Evolutionary conservation across 2,329 filamentous ascomycete species (phyloP), one percentile per base, ranked within the genome.

Genomic region (Monosporascus sp.): DNA sequence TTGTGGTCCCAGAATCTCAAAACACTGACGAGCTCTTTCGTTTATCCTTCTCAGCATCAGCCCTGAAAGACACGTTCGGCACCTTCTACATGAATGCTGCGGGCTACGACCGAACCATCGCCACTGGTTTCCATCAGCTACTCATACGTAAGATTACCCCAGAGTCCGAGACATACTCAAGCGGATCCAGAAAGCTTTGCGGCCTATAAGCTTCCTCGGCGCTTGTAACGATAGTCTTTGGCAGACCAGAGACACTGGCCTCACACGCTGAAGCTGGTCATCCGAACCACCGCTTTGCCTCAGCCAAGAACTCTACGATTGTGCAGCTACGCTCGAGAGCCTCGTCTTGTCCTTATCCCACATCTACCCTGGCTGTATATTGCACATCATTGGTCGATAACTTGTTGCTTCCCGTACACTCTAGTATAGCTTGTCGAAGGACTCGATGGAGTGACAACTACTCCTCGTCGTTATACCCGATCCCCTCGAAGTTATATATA

Each of bases 251-350:
- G 19, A 2, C 41, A 20, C 20, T 7, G 20, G 24, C 41, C 11
- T 26, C 41, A 44, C 41, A 26, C 41, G 41, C 41, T n/a, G 24
- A 22, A 20, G 19, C 41, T 22, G 41, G 41, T 20, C 16, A 44
- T 44, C 20, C 41, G 19, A 38, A 3, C 22, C 24, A 19, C 64
- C 67, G 65, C 63, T 63, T 64, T 53, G 49, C 62, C 57, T 66
- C 60, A 67, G 64, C 64, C 64, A 67, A 66, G 65, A 57, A 56
- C 57, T 56, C 59, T 57, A 59, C 61, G 24, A 20, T 44, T 26
- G 5, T 2, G 19, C 11, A 24, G 24, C 22, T 17, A 44, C 5
- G 22, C 41, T 19, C 36, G 36, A 8, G 34, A 37, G 36, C 36
- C 36, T 38, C n/a, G 7, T 17, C n/a, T 9, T 17, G 24, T 24